Base-by-base conservation (phyloP, 371 early-diverging fungal genomes). In the Mucor irregularis region DNA sequence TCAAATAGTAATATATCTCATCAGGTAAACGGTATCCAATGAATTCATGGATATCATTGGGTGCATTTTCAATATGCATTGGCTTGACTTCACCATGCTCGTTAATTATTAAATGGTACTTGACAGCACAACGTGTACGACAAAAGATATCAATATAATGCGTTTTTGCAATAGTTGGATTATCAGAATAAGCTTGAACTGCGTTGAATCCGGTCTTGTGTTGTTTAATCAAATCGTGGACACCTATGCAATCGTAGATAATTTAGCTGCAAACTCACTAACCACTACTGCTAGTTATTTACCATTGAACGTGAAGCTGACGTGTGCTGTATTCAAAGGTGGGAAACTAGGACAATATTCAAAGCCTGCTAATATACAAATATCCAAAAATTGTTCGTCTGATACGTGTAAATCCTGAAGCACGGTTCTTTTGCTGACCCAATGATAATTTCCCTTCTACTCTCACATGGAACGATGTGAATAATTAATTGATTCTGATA, bases 21-120 rank as follows among this genome's bases (percentile, higher is more conserved):
- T 85, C 84, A 0, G 93, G 93, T 48, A 92, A 73, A 25, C 90
- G 82, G 59, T 86, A 86, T 9, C 92, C 94, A 52, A 93, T 86
- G 30, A 91, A 84, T 52, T 90, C 90, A 54, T 93, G 93, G 33
- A 93, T 80, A 63, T 93, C 93, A 45, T 78, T 86, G 2, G 90
- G 90, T 26, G 87, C 84, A 17, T 78, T 63, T 7, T 85, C 88
- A 17, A 69, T 56, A 58, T 89, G 85, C 50, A 91, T 68, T 16
- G 93, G 91, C 16, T 78, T 80, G 1, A 90, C 83, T 43, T 76
- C 73, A 13, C 92, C 93, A 31, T 90, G 84, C 31, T 81, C 80
- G 4, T 76, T 81, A 53, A 91, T 67, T 8, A 91, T 76, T 13
- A 89, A 68, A 59, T 92, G 91, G 61, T 89, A 86, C 38, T 81